Conservation (phyloP, 2,329 filamentous ascomycete species). For the Biscogniauxia mediterranea region DNA sequence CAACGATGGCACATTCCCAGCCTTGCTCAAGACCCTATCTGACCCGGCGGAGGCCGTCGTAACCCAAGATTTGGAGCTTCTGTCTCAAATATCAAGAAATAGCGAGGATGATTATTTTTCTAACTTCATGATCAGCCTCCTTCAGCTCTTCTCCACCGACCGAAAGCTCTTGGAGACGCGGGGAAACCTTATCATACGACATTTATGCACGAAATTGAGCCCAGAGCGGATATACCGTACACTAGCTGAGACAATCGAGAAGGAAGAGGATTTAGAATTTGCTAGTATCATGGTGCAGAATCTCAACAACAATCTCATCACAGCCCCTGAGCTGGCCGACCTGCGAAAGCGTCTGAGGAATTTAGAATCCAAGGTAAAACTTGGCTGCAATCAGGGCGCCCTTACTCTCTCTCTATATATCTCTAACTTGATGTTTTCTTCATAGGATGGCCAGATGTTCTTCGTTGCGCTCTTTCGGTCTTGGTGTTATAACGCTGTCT, state of each 20-base stretch:
- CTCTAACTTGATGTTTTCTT: not conserved
- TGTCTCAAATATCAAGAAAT: conserved; percentile 94
- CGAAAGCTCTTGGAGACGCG: conserved; percentile 85
- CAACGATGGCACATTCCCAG: conserved; percentile 95
- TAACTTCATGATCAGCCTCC: conserved; percentile 95
- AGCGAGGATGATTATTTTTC: conserved; percentile 97
- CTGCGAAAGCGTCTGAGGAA: conserved; percentile 87
- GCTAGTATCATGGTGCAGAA: conserved; percentile 99
- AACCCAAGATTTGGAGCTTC: conserved; percentile 85
- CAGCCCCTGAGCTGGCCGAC: conserved; percentile 88
- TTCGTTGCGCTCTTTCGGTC: conserved; percentile 93
- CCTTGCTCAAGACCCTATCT: conserved; percentile 90
- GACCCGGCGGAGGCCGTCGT: conserved; percentile 95
- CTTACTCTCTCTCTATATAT: not conserved
- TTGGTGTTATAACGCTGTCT: conserved; percentile 98
- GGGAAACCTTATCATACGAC: conserved; percentile 93
- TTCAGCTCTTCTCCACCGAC: conserved; percentile 95
- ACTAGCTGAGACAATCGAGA: conserved; percentile 93
- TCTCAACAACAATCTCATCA: conserved; percentile 98
- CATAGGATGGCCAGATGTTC: conserved; percentile 85
- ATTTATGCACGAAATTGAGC: conserved; percentile 88
- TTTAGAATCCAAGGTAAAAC: conserved; percentile 72
- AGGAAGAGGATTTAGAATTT: conserved; percentile 97
- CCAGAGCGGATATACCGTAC: conserved; percentile 95
- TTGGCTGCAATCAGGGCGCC: not conserved